Base-by-base conservation (phyloP, 495 filamentous ascomycete species). In the Penicillium lagena region DNA sequence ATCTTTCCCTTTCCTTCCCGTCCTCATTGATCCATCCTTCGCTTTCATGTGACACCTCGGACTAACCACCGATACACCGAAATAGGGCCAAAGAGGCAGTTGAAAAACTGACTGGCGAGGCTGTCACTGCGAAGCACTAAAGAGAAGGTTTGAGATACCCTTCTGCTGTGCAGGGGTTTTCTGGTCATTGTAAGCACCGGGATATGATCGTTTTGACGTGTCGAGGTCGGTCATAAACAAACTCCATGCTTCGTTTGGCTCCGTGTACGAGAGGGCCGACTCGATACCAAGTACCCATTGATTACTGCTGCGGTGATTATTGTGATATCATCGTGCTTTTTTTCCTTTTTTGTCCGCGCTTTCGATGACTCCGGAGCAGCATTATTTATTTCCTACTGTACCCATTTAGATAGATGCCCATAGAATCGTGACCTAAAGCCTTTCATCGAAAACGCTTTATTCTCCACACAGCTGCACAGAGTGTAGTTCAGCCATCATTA, bases 51-150 rank as follows among this genome's bases (percentile, higher is more conserved):
- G 52, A 63, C 47, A 51, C 49, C 51, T 50, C 42, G 40, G 54
- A 53, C 69, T 75, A 68, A 75, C 58, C 22, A 49, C 41, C 51
- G 48, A 59, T 51, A n/a, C 13, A 37, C 37, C 51, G 46, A 48
- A 22, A 77, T 56, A 96, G 91, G 78, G 93, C 93, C 47, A 98
- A 98, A 71, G 86, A 88, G 53, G 87, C 89, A 70, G 90, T 98
- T 53, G 93, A 96, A 75, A 95, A 94, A 75, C 70, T 96, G 66
- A 98, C 93, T 30, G 93, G 93, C 54, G 91, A 96, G 7, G 69
- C 74, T 55, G 91, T 96, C 65, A 96, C 90, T 52, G 93, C 90
- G 45, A 97, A 97, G 85, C 91, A 96, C 82, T 96, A 89, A 34
- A 34, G 73, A 71, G 66, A 67, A 67, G 68, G 68, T 66, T 70